These are phyloP conservation scores for Xylaria sp. DNA, from an alignment of 2,329 filamentous ascomycete genomes.

Conservation along the genomic window DNA sequence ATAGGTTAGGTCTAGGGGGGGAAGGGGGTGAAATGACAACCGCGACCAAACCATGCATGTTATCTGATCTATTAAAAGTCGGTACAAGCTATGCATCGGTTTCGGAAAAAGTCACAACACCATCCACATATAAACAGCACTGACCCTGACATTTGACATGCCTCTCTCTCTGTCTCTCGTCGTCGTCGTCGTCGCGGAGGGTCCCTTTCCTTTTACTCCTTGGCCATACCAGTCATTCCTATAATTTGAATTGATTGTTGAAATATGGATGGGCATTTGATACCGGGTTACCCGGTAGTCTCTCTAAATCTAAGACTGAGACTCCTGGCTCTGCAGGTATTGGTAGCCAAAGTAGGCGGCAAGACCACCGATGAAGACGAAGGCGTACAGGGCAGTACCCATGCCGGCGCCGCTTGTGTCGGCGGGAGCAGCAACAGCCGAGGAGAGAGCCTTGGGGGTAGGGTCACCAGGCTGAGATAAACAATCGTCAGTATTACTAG, in stretches of 20 bases:
- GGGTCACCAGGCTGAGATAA: constrained; percentile 76
- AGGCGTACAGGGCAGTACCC: constrained; percentile 80
- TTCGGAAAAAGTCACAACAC: constrained; percentile 27
- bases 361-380: constrained; percentile 78
- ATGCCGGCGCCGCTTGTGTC: constrained; percentile 61
- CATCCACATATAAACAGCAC: constrained; percentile 26
- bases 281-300: background rate
- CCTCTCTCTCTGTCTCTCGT: no score
- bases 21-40: no score
- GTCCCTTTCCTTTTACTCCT: constrained; percentile 20
- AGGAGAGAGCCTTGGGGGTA: constrained; percentile 64
- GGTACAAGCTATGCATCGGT: constrained; percentile 29
- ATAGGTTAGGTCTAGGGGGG: constrained; percentile 21
- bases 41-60: constrained; percentile 22
- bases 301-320: constrained; percentile 36
- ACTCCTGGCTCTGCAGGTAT: constrained; percentile 72
- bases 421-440: constrained; percentile 56
- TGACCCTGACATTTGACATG: constrained; percentile 11
- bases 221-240: constrained; percentile 3
- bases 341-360: constrained; percentile 83
- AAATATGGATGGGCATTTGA: no score
- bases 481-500: constrained; percentile 1
- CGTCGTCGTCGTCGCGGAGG: no score
- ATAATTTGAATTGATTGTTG: constrained; percentile 5
- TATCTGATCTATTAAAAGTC: constrained; percentile 35